Evolutionary conservation across 495 filamentous ascomycete species (phyloP).

Genomic region (Xylaria longipes): DNA sequence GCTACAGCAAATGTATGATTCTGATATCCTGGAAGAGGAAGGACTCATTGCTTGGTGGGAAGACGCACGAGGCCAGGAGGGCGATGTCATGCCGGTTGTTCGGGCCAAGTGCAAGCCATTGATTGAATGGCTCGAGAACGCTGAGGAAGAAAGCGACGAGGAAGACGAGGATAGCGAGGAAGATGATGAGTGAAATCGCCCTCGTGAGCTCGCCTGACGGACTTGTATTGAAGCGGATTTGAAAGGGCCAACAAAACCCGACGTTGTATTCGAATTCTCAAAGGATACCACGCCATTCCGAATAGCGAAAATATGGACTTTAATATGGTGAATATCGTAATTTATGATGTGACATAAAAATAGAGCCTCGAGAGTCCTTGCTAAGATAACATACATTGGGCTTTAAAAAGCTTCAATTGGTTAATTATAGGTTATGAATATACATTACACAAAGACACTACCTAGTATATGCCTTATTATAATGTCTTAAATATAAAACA

Average conservation of each 20-base stretch:
- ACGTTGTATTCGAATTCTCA: neutral
- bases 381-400: no score
- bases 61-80: constrained; percentile 66
- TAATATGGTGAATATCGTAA: neutral
- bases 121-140: constrained; percentile 85
- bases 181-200: neutral
- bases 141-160: constrained; percentile 79
- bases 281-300: neutral
- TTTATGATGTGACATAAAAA: neutral
- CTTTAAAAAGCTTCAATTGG: no score
- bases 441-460: no score
- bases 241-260: neutral
- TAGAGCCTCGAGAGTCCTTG: no score
- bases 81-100: constrained; percentile 71
- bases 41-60: constrained; percentile 89
- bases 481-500: no score
- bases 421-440: no score
- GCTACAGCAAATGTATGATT: constrained; percentile 79
- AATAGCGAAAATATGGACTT: neutral
- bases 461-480: no score
- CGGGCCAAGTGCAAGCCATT: constrained; percentile 76
- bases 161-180: constrained; percentile 64
- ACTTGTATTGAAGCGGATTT: neutral
- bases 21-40: constrained; percentile 89
- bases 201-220: neutral